Evolutionary conservation across 2,329 filamentous ascomycete species (phyloP), one percentile per base, ranked within the genome.

Genomic region (Aspergillus arachidicola): DNA sequence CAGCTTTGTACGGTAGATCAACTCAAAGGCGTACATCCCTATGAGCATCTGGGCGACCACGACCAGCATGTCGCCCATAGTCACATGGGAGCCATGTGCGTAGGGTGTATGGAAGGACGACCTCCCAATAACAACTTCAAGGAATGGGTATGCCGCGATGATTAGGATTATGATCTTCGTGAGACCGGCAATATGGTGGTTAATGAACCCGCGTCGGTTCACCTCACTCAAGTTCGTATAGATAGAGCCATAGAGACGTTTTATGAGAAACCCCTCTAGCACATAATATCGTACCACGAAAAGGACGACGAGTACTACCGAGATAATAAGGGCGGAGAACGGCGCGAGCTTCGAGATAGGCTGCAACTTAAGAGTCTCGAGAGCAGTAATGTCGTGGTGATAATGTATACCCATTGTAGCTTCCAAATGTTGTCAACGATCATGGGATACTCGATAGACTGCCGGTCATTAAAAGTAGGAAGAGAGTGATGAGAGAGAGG

Each of bases 1-100:
- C 5, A 82, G 69, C 51, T 78, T 77, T 1, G 71, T 66, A 6
- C 80, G 76, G 60, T 80, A 82, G 50, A 82, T 71, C 6, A 83
- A 71, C 66, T 83, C 81, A 57, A 82, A 82, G 14, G 81, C 68
- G 61, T 83, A 82, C 78, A 82, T 82, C n/a, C 71, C 79, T 16
- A 79, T 77, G 32, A 83, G 69, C 65, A 81, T 73, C 56, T 82
- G 78, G 6, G 78, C 72, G 4, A 72, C 73, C 1, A 80, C 69
- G 12, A 81, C 68, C 21, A 82, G 64, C 0, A 81, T 62, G 66
- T 83, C 80, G 0, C 81, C 80, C 68, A 79, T 67, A 0, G 72
- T 80, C n/a, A 81, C 74, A 0, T 34, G 26, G 3, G 72, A 73
- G 2, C 72, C 73, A 0, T 66, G 68, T 0, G 66, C 70, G 41